Evolutionary conservation across 2,329 filamentous ascomycete species (phyloP), one percentile per base, ranked within the genome.

Genomic region (Westerdykella ornata): DNA sequence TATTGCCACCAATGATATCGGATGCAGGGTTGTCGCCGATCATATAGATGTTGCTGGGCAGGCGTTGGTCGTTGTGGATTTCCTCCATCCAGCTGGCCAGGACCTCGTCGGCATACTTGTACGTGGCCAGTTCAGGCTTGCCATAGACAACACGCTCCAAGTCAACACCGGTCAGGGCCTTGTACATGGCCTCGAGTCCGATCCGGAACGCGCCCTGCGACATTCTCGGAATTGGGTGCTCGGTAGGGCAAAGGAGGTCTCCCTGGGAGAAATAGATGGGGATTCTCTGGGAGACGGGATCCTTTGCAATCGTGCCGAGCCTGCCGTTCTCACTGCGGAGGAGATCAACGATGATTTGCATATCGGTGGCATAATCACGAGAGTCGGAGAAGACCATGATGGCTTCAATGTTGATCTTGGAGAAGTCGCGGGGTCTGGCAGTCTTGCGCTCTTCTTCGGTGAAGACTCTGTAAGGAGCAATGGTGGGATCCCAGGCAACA

Each of bases 171-270:
- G 81, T 85, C 43, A 85, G 68, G 14, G 81, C 73, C 67, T 80
- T 80, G 73, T 84, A 88, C 69, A 85, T 84, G 49, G 81, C 81
- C 66, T 85, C 82, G 41, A 86, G 74, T 28, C 79, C 78, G 53
- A 85, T 84, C 54, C 82, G 80, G 79, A 86, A 86, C n/a, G 80
- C 75, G 48, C 82, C 82, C 66, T 85, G 82, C 16, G 80, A 83
- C 76, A 85, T 81, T 52, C 82, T 78, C 11, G 82, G 81, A 43
- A 70, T 72, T 51, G 79, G 78, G 71, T 83, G 63, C 54, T 67
- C 64, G 26, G 62, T 65, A n/a, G 63, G 81, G 72, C 82, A 84
- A 43, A 81, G 67, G 47, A 81, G 59, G 60, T 82, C 78, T 49
- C 78, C 78, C 60, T 82, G 77, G 1, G 77, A 81, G 71, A 81